Evolutionary conservation across 1,139 yeast genomes (phyloP), one percentile per base, ranked within the genome.

Genomic region (Meyerozyma sp.): DNA sequence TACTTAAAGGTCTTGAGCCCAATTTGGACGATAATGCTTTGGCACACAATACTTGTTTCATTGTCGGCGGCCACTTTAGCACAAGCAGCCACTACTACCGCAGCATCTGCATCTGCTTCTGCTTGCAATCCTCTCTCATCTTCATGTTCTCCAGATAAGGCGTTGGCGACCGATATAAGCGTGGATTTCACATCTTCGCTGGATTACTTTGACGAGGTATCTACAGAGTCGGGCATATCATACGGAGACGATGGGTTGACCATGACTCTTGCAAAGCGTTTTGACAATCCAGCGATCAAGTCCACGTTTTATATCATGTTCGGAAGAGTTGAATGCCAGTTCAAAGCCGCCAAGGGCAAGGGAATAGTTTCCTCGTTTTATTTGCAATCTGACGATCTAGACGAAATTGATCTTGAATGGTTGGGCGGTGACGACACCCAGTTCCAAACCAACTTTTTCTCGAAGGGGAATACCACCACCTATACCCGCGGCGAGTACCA

Each of bases 361-460:
- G 96, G 96, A 47, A 74, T 89, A 35, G 79, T 89, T 20, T 85
- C 96, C 0, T 81, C 91, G 2, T 82, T 88, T 55, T 88, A 82
- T 52, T 70, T 89, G 47, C 95, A 88, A 61, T 82, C 90, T 52
- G 96, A 89, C 60, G 95, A 84, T 55, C 68, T 83, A 49, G 96
- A 89, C 62, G 96, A 89, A 65, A 80, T 89, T 39, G 96, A 89
- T 65, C 63, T 87, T 42, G 96, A 89, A 62, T 82, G 93, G 79
- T 71, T 85, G 44, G 96, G 96, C 21, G 81, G 85, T 43, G 93
- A 87, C 56, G 71, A 70, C 16, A 70, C 77, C 37, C 80, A 84
- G 57, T 82, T 86, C 57, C 96, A 88, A 65, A 75, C 93, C 32
- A 89, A 90, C 62, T 90, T 66, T 62, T 90, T 88, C 65, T 79